These are phyloP conservation scores for Hyaloscypha hepaticicola DNA, from an alignment of 495 filamentous ascomycete genomes.

Conservation along the genomic window DNA sequence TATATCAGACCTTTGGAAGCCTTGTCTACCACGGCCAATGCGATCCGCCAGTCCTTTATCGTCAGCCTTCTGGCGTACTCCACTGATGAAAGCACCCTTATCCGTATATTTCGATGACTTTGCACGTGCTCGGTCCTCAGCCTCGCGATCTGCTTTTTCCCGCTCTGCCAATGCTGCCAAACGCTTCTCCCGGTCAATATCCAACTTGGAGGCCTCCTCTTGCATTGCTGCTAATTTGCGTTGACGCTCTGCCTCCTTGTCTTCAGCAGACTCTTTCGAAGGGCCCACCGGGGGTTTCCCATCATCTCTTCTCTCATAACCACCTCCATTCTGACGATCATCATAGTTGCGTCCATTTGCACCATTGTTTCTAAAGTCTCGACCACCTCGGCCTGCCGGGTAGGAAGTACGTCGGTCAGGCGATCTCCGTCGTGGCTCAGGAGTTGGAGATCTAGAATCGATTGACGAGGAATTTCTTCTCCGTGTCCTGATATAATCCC, in stretches of 20 bases:
- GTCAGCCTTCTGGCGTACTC: slow-evolving; percentile 57
- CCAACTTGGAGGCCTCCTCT: slow-evolving; percentile 74
- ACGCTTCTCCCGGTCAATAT: slow-evolving; percentile 69
- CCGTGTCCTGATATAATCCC: slow-evolving; percentile 16
- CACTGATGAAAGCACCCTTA: slow-evolving; percentile 60
- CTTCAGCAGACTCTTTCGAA: slow-evolving; percentile 25
- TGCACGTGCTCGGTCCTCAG: slow-evolving; percentile 59
- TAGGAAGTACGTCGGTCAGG: slow-evolving; percentile 32
- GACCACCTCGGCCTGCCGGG: slow-evolving; percentile 24
- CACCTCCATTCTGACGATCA: slow-evolving; percentile 24
- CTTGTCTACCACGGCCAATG: slow-evolving; percentile 47
- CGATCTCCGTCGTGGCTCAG: slow-evolving; percentile 23
- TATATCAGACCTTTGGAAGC: slow-evolving; percentile 40
- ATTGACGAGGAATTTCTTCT: slow-evolving; percentile 27
- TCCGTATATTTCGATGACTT: slow-evolving; percentile 58
- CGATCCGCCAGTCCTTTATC: slow-evolving; percentile 56
- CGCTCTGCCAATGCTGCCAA: slow-evolving; percentile 64
- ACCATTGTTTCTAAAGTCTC: slow-evolving; percentile 26
- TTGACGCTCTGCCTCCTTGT: slow-evolving; percentile 53
- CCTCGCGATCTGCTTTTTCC: slow-evolving; percentile 62
- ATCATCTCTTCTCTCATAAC: slow-evolving; percentile 31
- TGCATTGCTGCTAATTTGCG: slow-evolving; percentile 86
- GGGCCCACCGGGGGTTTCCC: slow-evolving; percentile 18
- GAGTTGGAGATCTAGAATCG: slow-evolving; percentile 30
- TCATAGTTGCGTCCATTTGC: slow-evolving; percentile 16